phyloP scores from a whole-genome alignment of 495 filamentous ascomycete species.

The Ascobolus immersus region DNA sequence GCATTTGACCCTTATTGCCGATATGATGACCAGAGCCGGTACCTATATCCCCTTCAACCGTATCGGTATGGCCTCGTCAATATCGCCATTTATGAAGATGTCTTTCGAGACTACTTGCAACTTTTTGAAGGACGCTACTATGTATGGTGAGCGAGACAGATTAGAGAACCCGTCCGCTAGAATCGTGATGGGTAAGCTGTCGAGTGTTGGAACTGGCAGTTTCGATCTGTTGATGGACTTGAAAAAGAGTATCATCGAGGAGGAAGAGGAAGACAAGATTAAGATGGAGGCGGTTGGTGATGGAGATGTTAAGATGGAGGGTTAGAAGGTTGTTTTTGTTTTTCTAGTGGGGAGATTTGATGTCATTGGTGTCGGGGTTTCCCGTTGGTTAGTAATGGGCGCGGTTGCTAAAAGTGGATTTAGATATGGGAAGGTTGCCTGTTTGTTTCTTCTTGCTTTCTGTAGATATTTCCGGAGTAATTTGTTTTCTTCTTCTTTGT shows the following conservation, averaged over 20 bases:
- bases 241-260: constrained; percentile 15
- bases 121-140: constrained; percentile 72
- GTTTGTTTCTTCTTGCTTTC: no score
- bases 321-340: no score
- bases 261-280: background rate
- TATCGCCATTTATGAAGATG: constrained; percentile 89
- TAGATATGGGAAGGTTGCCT: no score
- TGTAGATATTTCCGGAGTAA: no score
- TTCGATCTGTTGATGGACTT: constrained; percentile 65
- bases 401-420: no score
- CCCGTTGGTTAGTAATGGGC: no score
- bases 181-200: constrained; percentile 63
- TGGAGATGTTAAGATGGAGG: no score
- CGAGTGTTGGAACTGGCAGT: constrained; percentile 63
- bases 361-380: no score
- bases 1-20: constrained; percentile 84
- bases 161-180: constrained; percentile 62
- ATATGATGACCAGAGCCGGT: constrained; percentile 82
- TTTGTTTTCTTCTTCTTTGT: no score
- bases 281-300: no score
- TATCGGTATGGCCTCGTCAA: constrained; percentile 54
- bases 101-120: constrained; percentile 92
- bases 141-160: constrained; percentile 74
- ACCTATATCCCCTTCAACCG: constrained; percentile 76
- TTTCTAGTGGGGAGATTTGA: no score